A percentile compares a stretch with the other conserved stretches of the same genome.
These are phyloP conservation scores for Suillus subluteus DNA, from an alignment of 768 basidiomycete genomes.

Conservation along the genomic window DNA sequence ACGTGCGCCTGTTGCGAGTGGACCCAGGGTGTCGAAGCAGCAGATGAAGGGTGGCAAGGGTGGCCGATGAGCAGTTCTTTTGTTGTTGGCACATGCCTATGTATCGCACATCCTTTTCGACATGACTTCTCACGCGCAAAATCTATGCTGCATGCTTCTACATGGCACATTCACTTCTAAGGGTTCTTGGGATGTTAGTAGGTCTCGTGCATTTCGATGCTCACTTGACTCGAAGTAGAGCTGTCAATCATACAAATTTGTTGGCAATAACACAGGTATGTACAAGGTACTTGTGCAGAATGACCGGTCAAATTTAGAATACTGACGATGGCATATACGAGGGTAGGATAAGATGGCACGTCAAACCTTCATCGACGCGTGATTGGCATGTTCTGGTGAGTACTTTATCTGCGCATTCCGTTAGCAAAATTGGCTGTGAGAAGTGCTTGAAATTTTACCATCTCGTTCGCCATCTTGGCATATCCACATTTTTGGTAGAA, in stretches of 20 bases:
- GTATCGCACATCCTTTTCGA: slow-evolving; percentile 30
- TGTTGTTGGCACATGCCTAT: slow-evolving; percentile 13
- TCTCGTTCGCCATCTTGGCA: too few species aligned
- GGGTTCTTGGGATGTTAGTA: not conserved
- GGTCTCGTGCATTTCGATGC: not conserved
- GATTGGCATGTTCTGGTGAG: too few species aligned
- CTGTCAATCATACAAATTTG: not conserved
- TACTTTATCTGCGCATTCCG: too few species aligned
- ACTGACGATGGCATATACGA: too few species aligned
- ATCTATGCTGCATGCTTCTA: slow-evolving; percentile 15
- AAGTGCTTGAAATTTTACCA: too few species aligned
- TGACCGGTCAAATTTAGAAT: too few species aligned
- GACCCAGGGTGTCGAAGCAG: slow-evolving; percentile 92
- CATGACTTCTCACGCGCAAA: slow-evolving; percentile 22
- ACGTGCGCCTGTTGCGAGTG: slow-evolving; percentile 56
- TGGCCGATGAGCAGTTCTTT: slow-evolving; percentile 54
- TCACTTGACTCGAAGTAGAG: not conserved
- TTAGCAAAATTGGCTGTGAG: too few species aligned
- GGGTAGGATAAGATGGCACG: too few species aligned
- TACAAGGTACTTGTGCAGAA: not conserved
- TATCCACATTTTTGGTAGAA: too few species aligned
- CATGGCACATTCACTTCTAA: not conserved
- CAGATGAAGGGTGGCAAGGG: slow-evolving; percentile 92
- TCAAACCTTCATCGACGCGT: too few species aligned
- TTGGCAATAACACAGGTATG: slow-evolving; percentile 18